phyloP scores from a whole-genome alignment of 306 rosid genomes.

The Herpetospermum pedunculosum region DNA sequence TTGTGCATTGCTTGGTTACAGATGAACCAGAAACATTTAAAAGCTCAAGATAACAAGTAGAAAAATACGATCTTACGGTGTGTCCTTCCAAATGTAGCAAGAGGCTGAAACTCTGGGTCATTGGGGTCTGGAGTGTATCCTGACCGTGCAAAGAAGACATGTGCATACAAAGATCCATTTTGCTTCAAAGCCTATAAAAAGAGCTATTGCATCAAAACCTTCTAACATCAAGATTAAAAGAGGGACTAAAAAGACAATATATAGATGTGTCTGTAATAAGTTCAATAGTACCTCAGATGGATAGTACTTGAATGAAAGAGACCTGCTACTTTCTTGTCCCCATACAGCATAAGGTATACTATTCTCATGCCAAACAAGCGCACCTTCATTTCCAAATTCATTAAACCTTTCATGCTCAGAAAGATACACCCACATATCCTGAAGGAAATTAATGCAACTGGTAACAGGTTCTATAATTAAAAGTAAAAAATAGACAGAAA shows the following conservation, averaged over 20 bases:
- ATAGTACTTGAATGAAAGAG: constrained; percentile 43
- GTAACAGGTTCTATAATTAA: not conserved
- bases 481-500: constrained; percentile 5
- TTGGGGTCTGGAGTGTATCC: constrained; percentile 81
- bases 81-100: constrained; percentile 61
- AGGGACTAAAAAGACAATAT: not conserved
- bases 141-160: constrained; percentile 81
- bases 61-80: constrained; percentile 34
- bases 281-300: constrained; percentile 59
- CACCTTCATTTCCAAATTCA: constrained; percentile 59
- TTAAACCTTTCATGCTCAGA: constrained; percentile 65
- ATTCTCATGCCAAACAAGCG: constrained; percentile 88
- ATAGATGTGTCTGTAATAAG: too few relatives aligned
- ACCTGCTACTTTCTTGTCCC: constrained; percentile 57
- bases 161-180: constrained; percentile 76
- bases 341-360: constrained; percentile 73
- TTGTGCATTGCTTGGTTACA: not conserved
- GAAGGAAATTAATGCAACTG: constrained; percentile 11
- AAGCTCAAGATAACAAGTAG: not conserved
- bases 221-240: not conserved
- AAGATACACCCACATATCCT: constrained; percentile 96
- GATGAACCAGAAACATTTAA: not conserved
- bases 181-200: constrained; percentile 53
- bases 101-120: constrained; percentile 80
- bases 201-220: constrained; percentile 1